These are phyloP conservation scores for Mollisiaceae sp. DNA, from an alignment of 2,329 filamentous ascomycete species.

Conservation along the genomic window DNA sequence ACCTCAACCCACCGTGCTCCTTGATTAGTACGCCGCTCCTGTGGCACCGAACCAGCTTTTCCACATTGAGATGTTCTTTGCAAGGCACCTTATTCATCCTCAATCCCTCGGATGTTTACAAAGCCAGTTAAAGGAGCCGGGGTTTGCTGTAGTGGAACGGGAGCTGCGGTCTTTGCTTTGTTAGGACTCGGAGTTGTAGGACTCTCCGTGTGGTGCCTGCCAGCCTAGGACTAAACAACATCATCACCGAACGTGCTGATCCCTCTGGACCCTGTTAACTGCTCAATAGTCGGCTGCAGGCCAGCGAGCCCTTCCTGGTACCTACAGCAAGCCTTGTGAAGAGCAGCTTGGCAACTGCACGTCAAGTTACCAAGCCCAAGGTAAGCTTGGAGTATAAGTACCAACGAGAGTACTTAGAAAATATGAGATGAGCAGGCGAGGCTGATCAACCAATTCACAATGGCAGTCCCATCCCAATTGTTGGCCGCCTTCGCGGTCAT, in stretches of 20 bases:
- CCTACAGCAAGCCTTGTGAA: background rate
- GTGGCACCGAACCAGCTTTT: too few species aligned
- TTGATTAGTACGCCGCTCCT: too few species aligned
- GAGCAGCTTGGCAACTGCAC: background rate
- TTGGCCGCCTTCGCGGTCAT: slow-evolving; percentile 28
- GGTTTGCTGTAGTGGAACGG: background rate
- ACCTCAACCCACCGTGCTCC: too few species aligned
- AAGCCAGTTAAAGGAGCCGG: too few species aligned
- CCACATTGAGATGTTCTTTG: too few species aligned
- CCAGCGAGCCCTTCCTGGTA: background rate
- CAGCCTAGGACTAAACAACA: background rate
- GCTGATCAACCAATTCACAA: slow-evolving; percentile 20
- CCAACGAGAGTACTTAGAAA: background rate
- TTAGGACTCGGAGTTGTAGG: background rate
- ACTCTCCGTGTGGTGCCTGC: background rate
- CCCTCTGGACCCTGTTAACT: background rate
- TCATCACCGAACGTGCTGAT: slow-evolving; percentile 7
- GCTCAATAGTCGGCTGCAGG: slow-evolving; percentile 18
- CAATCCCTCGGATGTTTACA: too few species aligned
- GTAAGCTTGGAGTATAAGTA: slow-evolving; percentile 5
- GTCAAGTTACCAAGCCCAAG: slow-evolving; percentile 4
- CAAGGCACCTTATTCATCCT: too few species aligned
- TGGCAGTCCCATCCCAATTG: slow-evolving; percentile 25
- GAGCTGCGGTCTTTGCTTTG: background rate
- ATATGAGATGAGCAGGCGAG: background rate